Conservation (phyloP, 441 rosid species). For the Adansonia madagascariensis region DNA sequence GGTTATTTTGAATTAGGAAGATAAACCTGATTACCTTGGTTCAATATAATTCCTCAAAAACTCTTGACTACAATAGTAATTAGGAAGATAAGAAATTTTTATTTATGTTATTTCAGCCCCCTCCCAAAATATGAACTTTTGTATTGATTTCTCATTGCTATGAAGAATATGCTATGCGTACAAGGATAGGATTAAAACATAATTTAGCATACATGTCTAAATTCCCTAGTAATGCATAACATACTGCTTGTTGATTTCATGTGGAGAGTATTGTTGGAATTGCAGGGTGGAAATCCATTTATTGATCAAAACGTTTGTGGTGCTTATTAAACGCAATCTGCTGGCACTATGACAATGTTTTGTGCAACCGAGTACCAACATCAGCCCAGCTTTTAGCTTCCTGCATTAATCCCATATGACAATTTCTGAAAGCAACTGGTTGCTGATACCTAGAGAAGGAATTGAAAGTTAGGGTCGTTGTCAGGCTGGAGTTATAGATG, state of each 20-base stretch:
- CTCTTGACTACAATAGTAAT: background rate
- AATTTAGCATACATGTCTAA: no score
- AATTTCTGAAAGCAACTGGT: constrained; percentile 77
- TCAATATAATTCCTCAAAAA: constrained; percentile 8
- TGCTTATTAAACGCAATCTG: constrained; percentile 33
- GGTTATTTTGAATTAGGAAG: no score
- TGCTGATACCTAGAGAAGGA: constrained; percentile 43
- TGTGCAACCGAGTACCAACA: constrained; percentile 64
- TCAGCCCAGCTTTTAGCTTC: constrained; percentile 61
- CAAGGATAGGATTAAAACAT: constrained; percentile 1
- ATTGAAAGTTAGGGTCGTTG: background rate
- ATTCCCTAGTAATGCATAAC: no score
- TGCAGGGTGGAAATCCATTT: constrained; percentile 67
- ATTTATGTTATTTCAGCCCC: background rate
- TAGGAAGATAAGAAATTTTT: background rate
- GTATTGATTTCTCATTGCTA: background rate
- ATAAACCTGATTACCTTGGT: background rate
- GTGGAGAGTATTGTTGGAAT: background rate
- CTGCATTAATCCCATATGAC: constrained; percentile 73
- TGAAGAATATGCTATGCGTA: background rate
- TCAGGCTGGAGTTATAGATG: background rate
- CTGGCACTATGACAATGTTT: constrained; percentile 33
- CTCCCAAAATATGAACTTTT: background rate
- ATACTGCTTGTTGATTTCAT: background rate
- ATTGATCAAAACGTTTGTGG: constrained; percentile 40